Evolutionary conservation across 2,329 filamentous ascomycete species (phyloP), one percentile per base, ranked within the genome.

Genomic region (Volutella citrinella): DNA sequence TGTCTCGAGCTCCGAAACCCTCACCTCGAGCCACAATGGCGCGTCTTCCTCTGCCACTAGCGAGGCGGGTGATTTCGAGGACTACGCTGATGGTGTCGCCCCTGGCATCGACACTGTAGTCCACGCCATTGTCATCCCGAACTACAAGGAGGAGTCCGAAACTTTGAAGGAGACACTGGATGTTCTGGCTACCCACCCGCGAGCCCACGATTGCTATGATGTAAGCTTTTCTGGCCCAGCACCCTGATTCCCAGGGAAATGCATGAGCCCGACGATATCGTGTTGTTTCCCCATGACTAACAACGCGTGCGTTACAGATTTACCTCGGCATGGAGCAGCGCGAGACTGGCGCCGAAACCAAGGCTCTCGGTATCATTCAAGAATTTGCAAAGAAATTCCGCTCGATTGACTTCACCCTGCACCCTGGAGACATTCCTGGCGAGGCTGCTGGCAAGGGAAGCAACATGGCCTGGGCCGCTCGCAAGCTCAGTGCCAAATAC

Each of bases 381-480:
- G 72, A 76, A 39, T 86, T 84, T 48, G 62, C 72, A 43, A 76
- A 76, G 51, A 77, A 72, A 38, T 87, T 87, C 54, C 76, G 77
- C 25, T 74, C 72, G 38, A 80, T 87, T 48, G 75, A 78, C 49
- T 80, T 76, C 54, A 85, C 81, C 4, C 60, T 84, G 10, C 83
- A 87, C 50, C 82, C 83, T 2, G 61, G 69, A 15, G 77, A 78
- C 34, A 76, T 87, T 32, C 72, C 75, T 5, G 78, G 79, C 10
- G 83, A 87, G 55, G 76, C 82, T 30, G 79, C 82, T 34, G 83
- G 83, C 38, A 87, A 87, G 55, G 83, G 83, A 44, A 87, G 82
- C 64, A 87, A 87, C 57, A 71, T 84, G 40, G 76, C 76, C 32
- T 87, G 82, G 79, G 80, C 81, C 13, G 82, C 81, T 9, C 74